Evolutionary conservation across 129 eudicot genomes (phyloP).

Genomic region (Glebionis coronaria): DNA sequence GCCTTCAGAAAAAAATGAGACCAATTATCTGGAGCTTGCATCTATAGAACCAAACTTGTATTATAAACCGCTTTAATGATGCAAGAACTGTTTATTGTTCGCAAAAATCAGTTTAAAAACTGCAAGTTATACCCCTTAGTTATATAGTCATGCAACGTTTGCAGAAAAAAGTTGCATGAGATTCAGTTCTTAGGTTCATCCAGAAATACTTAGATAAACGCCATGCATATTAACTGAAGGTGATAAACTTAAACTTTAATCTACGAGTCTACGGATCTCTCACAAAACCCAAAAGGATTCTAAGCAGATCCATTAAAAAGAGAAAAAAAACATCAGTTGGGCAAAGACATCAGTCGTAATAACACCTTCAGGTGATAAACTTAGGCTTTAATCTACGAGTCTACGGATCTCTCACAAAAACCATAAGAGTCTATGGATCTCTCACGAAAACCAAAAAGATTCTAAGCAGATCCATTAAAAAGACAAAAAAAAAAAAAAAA

Average conservation of each 20-base stretch:
- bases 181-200: background rate
- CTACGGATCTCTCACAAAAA: background rate
- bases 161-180: background rate
- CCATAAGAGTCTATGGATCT: no score
- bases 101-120: no score
- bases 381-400: background rate
- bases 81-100: no score
- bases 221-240: background rate
- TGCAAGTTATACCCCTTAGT: no score
- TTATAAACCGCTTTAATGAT: no score
- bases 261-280: background rate
- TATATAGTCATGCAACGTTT: no score
- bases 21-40: no score
- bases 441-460: no score
- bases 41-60: no score
- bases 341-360: background rate
- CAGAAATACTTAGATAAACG: background rate
- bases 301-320: background rate
- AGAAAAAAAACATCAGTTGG: no score
- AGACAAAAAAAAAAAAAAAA: background rate
- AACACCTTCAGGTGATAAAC: constrained; percentile 5
- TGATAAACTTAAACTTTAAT: background rate
- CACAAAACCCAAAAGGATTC: background rate
- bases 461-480: constrained; percentile 10
- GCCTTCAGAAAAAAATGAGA: no score